Percentiles rank a stretch among this genome's conserved stretches.
Evolutionary conservation across 352 stramenopile genomes (phyloP).

Genomic region (Pythium brachiatum): DNA sequence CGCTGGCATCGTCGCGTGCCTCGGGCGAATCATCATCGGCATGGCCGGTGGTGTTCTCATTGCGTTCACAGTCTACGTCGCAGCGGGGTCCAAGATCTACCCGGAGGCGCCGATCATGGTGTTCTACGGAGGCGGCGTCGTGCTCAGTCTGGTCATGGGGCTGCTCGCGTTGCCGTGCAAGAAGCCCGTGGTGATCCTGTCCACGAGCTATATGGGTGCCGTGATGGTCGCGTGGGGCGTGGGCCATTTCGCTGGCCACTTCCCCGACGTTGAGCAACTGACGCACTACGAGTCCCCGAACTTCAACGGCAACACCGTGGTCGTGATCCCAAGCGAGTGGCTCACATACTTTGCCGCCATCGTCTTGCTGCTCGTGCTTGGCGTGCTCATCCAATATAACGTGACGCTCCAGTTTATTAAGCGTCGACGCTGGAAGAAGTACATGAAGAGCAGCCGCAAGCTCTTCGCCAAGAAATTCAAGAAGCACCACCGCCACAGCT

Average conservation of each 20-base stretch:
- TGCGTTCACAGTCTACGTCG: neutral
- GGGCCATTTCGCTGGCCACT: conserved; percentile 62
- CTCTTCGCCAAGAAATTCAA: conserved; percentile 6
- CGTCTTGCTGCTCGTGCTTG: conserved; percentile 39
- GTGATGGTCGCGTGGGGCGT: conserved; percentile 44
- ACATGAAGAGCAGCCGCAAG: conserved; percentile 3
- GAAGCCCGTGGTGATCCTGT: conserved; percentile 37
- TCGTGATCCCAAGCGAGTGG: conserved; percentile 50
- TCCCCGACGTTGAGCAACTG: conserved; percentile 38
- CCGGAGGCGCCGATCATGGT: neutral
- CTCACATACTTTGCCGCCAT: conserved; percentile 50
- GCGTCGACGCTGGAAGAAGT: neutral
- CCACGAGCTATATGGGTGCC: conserved; percentile 53
- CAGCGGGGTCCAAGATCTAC: neutral
- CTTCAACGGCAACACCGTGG: conserved; percentile 34
- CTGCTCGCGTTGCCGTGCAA: conserved; percentile 35
- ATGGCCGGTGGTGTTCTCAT: neutral
- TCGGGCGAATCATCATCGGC: neutral
- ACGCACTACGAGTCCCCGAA: conserved; percentile 38
- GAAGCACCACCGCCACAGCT: conserved; percentile 2
- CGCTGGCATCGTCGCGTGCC: neutral
- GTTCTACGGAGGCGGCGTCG: conserved; percentile 41
- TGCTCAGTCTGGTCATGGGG: conserved; percentile 42
- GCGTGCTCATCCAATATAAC: conserved; percentile 53
- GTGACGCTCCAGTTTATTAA: conserved; percentile 29